phyloP scores from a whole-genome alignment of 768 basidiomycete genomes.

The Boletus fagicola region DNA sequence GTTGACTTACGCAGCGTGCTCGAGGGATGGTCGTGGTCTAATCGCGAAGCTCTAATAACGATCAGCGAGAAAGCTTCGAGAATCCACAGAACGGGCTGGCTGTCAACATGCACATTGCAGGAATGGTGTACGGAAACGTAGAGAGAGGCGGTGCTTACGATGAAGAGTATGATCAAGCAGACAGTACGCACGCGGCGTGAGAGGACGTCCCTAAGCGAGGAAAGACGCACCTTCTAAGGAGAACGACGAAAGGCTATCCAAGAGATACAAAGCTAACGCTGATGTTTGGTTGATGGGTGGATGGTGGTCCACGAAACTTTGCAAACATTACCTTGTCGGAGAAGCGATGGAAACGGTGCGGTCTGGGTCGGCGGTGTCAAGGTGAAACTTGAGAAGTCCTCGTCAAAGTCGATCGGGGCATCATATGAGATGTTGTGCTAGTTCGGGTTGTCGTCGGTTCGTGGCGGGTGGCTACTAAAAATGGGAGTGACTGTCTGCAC shows the following conservation, averaged over 20 bases:
- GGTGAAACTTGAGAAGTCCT: neutral
- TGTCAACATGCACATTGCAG: constrained; percentile 27
- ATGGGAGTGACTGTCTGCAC: constrained; percentile 17
- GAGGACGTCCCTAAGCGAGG: constrained; percentile 12
- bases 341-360: neutral
- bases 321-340: neutral
- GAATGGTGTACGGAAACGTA: constrained; percentile 20
- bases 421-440: neutral
- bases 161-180: neutral
- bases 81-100: neutral
- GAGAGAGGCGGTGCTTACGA: constrained; percentile 8
- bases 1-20: neutral
- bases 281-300: neutral
- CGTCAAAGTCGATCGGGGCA: neutral
- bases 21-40: neutral
- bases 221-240: constrained; percentile 3
- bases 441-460: constrained; percentile 15
- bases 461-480: constrained; percentile 18
- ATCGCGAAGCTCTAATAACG: neutral
- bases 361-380: neutral
- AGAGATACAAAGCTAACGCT: constrained; percentile 6
- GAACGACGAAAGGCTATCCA: neutral
- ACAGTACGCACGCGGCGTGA: constrained; percentile 4
- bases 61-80: neutral
- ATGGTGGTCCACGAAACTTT: neutral